Evolutionary conservation across 2,329 filamentous ascomycete genomes (phyloP), one percentile per base, ranked within the genome.

Genomic region (Cercospora sojina): DNA sequence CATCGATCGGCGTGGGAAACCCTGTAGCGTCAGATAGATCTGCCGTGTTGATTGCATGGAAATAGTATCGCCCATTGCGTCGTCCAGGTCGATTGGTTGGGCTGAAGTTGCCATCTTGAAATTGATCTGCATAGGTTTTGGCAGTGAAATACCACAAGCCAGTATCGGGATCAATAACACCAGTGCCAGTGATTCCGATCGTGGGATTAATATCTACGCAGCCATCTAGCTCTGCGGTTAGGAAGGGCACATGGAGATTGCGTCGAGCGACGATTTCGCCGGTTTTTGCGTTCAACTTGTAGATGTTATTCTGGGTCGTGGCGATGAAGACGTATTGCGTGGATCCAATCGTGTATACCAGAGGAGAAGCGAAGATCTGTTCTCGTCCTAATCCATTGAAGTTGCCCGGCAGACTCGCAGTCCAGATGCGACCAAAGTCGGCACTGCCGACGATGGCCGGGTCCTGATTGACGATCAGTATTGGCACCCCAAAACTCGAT

Each of bases 221-320:
- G n/a, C 38, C 41, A 7, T 56, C 51, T 2, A 65, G 59, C 13
- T 65, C 64, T 41, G 64, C 64, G 1, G 64, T 56, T 25, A 65
- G n/a, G 51, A 65, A 65, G 18, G 64, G 64, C 6, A 65, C 64
- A 32, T 56, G 43, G 3, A 65, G 32, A 49, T 65, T 65, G 6
- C 64, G 57, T 23, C n/a, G 23, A 25, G 43, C 27, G 9, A 62
- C 49, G 20, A 65, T 58, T 25, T 53, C 47, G 18, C 64, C 64
- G 25, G 64, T 65, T 9, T 65, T 65, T 3, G 64, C 64, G 20
- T 65, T 65, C 29, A 65, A 35, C 59, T 65, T 65, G 58, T 65
- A 65, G n/a, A 65, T 53, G 18, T 65, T 65, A 51, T 65, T 65
- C 27, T 65, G 64, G 9, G 64, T 65, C 3, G 64, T 65, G n/a